Base-by-base conservation (phyloP, 2,329 filamentous ascomycete species). In the Verticillium nubilum region DNA sequence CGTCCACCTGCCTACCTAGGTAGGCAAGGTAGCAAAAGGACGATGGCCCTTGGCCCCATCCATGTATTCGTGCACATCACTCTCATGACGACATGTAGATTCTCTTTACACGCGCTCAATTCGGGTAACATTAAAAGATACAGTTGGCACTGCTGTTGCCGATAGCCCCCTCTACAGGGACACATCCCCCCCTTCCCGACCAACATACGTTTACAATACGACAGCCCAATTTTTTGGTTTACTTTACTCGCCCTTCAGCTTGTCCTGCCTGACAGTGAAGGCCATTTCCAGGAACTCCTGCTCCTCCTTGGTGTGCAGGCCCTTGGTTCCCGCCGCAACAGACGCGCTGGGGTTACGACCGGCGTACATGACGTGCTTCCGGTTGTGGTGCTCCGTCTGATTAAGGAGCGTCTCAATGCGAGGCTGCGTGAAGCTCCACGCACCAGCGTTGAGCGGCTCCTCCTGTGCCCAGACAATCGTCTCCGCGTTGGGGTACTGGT, bases 391-490 rank as follows among this genome's bases (percentile, higher is more conserved):
- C 78, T 96, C 78, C 0, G 95, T 98, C 73, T 96, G 77, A 80
- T 98, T 97, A 66, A 99, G 84, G 65, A 99, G 79, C 9, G 94
- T 99, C 86, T 99, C 95, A 65, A 99, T 92, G 72, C 95, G 89
- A 31, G 95, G 95, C 79, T 99, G 95, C n/a, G 89, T 91, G 79
- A 95, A 98, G 73, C 87, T 92, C 95, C 95, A 99, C 54, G 91
- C 91, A 75, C 95, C 95, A 9, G 95, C 95, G 74, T 99, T 99
- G 61, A 99, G 86, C 31, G 95, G 95, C 81, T 99, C 95, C 76
- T 99, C 95, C 78, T 99, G 95, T 67, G 86, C 88, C 93, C 93
- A 99, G 64, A 99, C 92, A 66, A 99, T 92, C 65, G 92, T 94
- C 84, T 97, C 91, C 68, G 94, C 94, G 76, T 99, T 99, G 73